These are phyloP conservation scores for Xylariaceae sp. DNA, from an alignment of 2,329 filamentous ascomycete species.

Conservation along the genomic window DNA sequence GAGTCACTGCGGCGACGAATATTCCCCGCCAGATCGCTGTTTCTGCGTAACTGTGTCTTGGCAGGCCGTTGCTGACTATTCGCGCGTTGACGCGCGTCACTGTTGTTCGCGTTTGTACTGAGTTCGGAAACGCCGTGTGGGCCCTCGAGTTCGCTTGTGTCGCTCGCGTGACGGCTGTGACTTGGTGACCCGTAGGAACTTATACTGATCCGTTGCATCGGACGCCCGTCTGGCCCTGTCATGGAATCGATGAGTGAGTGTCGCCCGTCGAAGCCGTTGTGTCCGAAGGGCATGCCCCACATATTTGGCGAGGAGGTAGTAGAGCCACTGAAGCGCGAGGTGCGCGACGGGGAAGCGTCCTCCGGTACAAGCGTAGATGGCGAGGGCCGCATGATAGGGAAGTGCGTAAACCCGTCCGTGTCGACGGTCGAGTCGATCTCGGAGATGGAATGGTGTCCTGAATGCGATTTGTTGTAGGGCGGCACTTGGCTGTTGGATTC, in stretches of 20 bases:
- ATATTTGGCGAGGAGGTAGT: conserved; percentile 23
- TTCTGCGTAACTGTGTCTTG: conserved; percentile 18
- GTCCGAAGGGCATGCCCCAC: conserved; percentile 21
- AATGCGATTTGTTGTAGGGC: conserved; percentile 35
- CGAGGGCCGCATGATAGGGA: conserved; percentile 27
- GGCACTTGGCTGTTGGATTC: conserved; percentile 28
- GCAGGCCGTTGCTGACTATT: conserved; percentile 20
- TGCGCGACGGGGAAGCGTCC: conserved; percentile 20
- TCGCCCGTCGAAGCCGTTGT: conserved; percentile 23
- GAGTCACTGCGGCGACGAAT: conserved; percentile 15
- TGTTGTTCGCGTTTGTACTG: conserved; percentile 28
- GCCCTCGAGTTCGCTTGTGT: conserved; percentile 39
- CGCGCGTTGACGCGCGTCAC: conserved; percentile 34
- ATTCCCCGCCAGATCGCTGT: conserved; percentile 22
- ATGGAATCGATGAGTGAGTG: conserved; percentile 28
- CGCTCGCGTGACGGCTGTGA: conserved; percentile 41
- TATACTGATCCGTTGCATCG: conserved; percentile 28
- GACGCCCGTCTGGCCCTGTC: conserved; percentile 20
- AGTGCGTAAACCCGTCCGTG: conserved; percentile 35
- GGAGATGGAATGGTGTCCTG: conserved; percentile 37
- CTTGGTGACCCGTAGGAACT: conserved; percentile 17
- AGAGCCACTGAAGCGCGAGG: conserved; percentile 20
- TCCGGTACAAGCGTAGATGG: conserved; percentile 14
- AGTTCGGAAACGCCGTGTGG: conserved; percentile 37
- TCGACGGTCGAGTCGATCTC: conserved; percentile 41